Base-by-base conservation (phyloP, 2,329 filamentous ascomycete genomes). In the Fusarium compactum region DNA sequence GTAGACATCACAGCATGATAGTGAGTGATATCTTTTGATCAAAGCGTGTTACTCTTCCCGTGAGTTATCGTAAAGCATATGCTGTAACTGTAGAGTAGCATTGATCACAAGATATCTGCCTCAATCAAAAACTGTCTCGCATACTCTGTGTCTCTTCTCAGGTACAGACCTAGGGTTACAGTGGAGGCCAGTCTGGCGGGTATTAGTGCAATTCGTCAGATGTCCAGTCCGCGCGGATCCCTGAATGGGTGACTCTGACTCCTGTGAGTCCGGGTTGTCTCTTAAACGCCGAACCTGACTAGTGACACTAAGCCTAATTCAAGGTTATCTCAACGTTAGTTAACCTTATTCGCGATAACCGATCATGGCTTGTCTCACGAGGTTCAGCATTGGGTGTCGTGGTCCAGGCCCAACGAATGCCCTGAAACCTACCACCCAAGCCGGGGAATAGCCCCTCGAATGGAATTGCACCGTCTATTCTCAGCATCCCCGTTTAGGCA, bases 371-470 rank as follows among this genome's bases (percentile, higher is more conserved):
- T 62, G 63, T 66, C 62, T 66, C 62, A 66, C 43, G 45, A 65
- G 40, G 46, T 45, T 53, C 29, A 54, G 38, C 34, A 38, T 38
- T 38, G 34, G 34, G 34, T 38, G 34, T n/a, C 34, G 18, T 6
- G 34, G 34, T 38, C 34, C 34, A 30, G 15, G 12, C 18, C 30
- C n/a, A 38, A 30, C 27, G 32, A 48, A 46, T 40, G 18, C 56
- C 40, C 56, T 65, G 62, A 65, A 65, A 65, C 58, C 34, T 8
- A 9, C n/a, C 34, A 51, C 40, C 45, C 48, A 48, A 34, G 24
- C 55, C 61, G 62, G 62, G 59, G 52, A 65, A 65, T 65, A 65
- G 38, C 54, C 38, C 63, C 63, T 66, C 63, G 47, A 66, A 66
- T 66, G 34, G 55, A 62, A 60, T 27, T 50, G 27, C 22, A 40